Base-by-base conservation (phyloP, 2,329 filamentous ascomycete genomes). In the Cladosporium cucumerinum region DNA sequence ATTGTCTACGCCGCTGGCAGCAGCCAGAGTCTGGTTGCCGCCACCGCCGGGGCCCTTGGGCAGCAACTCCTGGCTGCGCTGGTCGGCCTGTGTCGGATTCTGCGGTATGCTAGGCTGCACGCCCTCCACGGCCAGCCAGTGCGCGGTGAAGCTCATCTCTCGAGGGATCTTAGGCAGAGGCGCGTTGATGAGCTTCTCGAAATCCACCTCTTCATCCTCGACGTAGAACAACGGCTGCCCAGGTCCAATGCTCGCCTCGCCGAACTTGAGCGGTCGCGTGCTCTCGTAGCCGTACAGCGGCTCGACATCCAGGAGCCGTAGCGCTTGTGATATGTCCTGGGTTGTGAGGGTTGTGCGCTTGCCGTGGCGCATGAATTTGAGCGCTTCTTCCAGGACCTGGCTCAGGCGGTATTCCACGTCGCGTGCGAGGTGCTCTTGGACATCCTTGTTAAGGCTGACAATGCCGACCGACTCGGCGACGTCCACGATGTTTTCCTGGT, bases 101-200 rank as follows among this genome's bases (percentile, higher is more conserved):
- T 98, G 94, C 1, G 94, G 93, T 71, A 98, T 97, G 0, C 93
- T 91, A 2, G 95, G 95, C 76, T 99, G 94, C 30, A 98, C 95
- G 66, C 95, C 95, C 82, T 99, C 95, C 57, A 99, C 92, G 25
- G 95, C 93, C 67, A 98, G 88, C 94, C 95, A 99, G 79, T 99
- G 95, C 66, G 92, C 95, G 48, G 94, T 98, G 75, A 97, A 94
- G 67, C 88, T 92, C 72, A 95, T 90, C 77, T 99, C 95, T 58
- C 94, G 85, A 36, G 95, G 95, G 32, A 99, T 93, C 78, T 96
- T 97, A 28, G 95, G 95, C 70, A 99, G 80, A 5, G 95, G 92
- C 69, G 93, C 93, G 80, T 99, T 99, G 76, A 99, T 97, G 70
- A 99, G 82, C 82, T 98, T 98, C 81, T 99, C 95, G 75, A 99